These are phyloP conservation scores for Caryopteris hybrid DNA, from an alignment of 305 asterid species.

Conservation along the genomic window DNA sequence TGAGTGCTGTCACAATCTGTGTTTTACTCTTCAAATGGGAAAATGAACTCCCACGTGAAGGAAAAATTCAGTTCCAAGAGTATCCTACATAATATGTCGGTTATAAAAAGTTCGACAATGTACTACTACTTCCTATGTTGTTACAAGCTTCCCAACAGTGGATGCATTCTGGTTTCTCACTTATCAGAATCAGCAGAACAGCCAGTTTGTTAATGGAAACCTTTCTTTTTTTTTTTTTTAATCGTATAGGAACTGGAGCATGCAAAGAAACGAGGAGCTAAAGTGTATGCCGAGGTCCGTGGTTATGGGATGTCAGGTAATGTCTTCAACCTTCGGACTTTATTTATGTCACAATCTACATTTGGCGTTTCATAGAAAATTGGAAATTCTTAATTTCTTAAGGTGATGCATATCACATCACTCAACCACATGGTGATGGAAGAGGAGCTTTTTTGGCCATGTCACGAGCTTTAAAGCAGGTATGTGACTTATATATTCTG, in stretches of 20 bases:
- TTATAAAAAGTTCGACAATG: not conserved
- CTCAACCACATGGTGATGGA: conserved; percentile 90
- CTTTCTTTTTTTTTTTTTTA: conserved; percentile 11
- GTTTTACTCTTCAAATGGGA: not conserved
- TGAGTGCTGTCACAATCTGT: conserved; percentile 34
- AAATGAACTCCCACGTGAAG: too few relatives aligned
- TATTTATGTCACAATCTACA: not conserved
- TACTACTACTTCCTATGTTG: not conserved
- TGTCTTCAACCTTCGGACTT: conserved; percentile 17
- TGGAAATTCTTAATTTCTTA: conserved; percentile 17
- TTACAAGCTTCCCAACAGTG: not conserved
- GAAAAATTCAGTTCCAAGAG: not conserved
- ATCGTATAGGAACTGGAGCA: conserved; percentile 80
- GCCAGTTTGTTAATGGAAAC: not conserved
- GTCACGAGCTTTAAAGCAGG: conserved; percentile 89
- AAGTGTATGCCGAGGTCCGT: conserved; percentile 80
- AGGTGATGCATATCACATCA: conserved; percentile 96
- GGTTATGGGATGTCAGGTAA: conserved; percentile 98
- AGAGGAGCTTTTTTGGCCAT: conserved; percentile 93
- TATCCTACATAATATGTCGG: not conserved
- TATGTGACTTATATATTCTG: conserved; percentile 12
- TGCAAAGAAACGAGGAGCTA: conserved; percentile 87
- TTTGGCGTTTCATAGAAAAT: conserved; percentile 13
- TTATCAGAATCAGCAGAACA: not conserved
- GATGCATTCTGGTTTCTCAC: not conserved